These are phyloP conservation scores for Colletotrichum coccodes DNA, from an alignment of 2,329 filamentous ascomycete species.

Conservation along the genomic window DNA sequence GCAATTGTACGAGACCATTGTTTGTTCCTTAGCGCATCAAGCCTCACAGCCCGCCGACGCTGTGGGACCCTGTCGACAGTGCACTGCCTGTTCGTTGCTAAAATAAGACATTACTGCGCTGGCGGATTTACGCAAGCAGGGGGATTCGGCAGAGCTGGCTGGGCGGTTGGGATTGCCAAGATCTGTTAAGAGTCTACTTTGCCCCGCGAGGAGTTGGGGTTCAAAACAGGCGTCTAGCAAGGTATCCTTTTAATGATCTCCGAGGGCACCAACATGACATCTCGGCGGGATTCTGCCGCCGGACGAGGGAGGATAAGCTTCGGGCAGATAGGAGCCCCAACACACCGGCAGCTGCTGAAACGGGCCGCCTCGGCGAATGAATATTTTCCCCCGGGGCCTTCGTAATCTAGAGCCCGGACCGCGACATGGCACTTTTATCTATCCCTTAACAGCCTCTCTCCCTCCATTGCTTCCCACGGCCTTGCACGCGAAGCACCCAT, in stretches of 20 bases:
- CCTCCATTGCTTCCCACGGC: not conserved
- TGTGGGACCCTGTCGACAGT: too few relatives aligned
- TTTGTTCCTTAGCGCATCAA: too few relatives aligned
- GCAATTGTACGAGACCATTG: too few relatives aligned
- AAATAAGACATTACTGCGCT: not conserved
- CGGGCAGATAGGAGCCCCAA: not conserved
- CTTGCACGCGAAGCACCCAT: not conserved
- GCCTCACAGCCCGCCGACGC: too few relatives aligned
- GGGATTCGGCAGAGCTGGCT: not conserved
- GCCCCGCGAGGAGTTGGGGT: too few relatives aligned
- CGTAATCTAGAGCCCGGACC: too few relatives aligned
- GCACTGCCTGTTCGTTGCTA: not conserved
- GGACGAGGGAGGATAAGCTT: not conserved
- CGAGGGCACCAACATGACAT: not conserved
- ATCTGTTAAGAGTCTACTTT: not conserved
- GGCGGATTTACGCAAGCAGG: not conserved
- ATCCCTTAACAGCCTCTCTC: not conserved
- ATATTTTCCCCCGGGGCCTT: not conserved
- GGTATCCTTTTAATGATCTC: not conserved
- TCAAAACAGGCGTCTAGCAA: too few relatives aligned
- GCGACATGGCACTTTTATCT: not conserved
- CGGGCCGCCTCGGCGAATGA: not conserved
- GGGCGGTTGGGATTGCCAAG: too few relatives aligned
- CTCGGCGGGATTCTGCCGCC: not conserved
- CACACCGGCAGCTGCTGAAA: not conserved